phyloP scores from a whole-genome alignment of 768 basidiomycete genomes.

The Daedalea quercina region DNA sequence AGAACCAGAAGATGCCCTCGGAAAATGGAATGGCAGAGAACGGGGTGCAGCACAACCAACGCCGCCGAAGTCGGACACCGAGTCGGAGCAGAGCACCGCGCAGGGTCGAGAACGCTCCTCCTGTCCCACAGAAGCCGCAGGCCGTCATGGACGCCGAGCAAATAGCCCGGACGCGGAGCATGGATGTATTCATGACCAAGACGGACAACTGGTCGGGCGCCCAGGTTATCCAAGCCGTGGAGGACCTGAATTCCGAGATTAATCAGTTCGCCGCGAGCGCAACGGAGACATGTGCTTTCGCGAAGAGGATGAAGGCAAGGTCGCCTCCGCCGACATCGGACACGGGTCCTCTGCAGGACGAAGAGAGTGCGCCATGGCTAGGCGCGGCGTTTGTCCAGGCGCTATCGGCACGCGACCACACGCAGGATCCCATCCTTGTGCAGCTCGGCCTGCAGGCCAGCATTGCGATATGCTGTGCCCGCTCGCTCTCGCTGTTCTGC shows the following conservation, averaged over 20 bases:
- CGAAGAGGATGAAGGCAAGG: constrained; percentile 23
- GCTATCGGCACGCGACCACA: constrained; percentile 57
- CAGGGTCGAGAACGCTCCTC: constrained; percentile 18
- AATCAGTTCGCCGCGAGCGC: constrained; percentile 75
- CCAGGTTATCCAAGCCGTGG: constrained; percentile 71
- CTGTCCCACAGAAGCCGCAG: constrained; percentile 11
- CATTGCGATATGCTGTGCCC: constrained; percentile 57
- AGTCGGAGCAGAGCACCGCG: constrained; percentile 15
- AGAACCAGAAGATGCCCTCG: not conserved
- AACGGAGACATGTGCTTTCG: constrained; percentile 45
- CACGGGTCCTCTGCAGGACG: constrained; percentile 27
- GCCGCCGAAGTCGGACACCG: constrained; percentile 12
- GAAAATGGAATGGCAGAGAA: constrained; percentile 1
- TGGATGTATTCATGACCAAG: constrained; percentile 66
- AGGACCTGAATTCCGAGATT: constrained; percentile 76
- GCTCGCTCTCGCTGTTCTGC: constrained; percentile 65
- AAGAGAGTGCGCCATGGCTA: constrained; percentile 48
- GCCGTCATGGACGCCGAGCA: constrained; percentile 40
- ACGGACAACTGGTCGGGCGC: constrained; percentile 72
- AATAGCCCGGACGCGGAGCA: constrained; percentile 47
- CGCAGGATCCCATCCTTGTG: constrained; percentile 70
- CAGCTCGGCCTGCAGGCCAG: constrained; percentile 73
- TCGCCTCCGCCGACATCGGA: constrained; percentile 2
- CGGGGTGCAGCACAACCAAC: constrained; percentile 4
- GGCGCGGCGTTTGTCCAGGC: constrained; percentile 56